Evolutionary conservation across 2,329 filamentous ascomycete species (phyloP).

Genomic region (Aspergillus transmontanensis): DNA sequence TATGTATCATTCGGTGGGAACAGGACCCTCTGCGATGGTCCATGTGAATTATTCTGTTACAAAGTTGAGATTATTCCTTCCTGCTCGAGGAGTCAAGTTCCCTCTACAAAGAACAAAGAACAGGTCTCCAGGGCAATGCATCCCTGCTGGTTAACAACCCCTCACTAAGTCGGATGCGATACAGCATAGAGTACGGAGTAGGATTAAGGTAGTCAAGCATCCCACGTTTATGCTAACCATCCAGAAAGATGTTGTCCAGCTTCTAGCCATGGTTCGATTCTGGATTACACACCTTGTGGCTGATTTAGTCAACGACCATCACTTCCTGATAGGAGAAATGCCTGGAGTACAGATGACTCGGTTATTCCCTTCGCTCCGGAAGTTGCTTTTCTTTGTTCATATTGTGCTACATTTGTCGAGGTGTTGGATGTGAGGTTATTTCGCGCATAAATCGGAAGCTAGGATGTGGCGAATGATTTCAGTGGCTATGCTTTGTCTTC

Average conservation of each 20-base stretch:
- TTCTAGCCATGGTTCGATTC: not conserved
- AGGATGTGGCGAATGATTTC: not conserved
- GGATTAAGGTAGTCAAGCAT: constrained; percentile 2
- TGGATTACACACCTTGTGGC: not conserved
- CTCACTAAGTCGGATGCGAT: not conserved
- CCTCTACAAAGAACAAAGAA: not conserved
- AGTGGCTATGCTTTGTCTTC: not conserved
- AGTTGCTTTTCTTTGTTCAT: not conserved
- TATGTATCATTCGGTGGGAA: not conserved
- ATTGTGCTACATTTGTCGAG: not conserved
- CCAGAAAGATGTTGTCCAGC: not conserved
- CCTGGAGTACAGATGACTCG: not conserved
- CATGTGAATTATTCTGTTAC: not conserved
- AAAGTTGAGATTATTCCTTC: not conserved
- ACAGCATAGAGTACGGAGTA: not conserved
- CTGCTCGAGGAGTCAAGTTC: not conserved
- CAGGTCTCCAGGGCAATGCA: not conserved
- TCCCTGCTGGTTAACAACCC: not conserved
- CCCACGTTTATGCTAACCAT: not conserved
- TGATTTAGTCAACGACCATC: not conserved
- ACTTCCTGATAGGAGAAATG: not conserved
- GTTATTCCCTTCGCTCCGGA: not conserved
- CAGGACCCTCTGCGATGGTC: too few relatives aligned
- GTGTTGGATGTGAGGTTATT: not conserved
- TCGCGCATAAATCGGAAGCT: not conserved